Evolutionary conservation across 148 eudicot species (phyloP), one percentile per base, ranked within the genome.

Genomic region (Drosera capensis): DNA sequence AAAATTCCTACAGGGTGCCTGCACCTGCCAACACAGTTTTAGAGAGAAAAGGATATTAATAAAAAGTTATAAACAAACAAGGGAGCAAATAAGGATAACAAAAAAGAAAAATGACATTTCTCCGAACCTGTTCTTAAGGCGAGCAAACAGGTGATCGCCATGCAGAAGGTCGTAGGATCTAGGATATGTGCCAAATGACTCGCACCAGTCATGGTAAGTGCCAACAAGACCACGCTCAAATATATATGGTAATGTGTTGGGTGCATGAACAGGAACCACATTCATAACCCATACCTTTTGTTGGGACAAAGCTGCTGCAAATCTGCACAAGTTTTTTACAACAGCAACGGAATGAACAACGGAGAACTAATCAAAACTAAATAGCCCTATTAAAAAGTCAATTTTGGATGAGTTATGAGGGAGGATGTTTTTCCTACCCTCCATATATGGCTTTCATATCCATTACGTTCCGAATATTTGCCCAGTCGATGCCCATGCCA

Each of bases 201-300:
- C 95, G 20, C 99, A 92, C 99, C 99, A 92, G 51, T 92, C 94
- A 60, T 92, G 99, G 65, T 92, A 92, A 25, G 77, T 42, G 2
- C 99, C 99, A 36, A 81, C 45, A 30, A 85, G 83, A 48, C 99
- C 99, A 28, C 99, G 88, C 49, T 92, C 99, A 54, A 65, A 92
- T 36, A 92, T 76, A 47, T 71, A 57, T 37, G 99, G 86, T 58
- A 92, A 95, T n/a, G 99, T 81, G 54, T 92, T 72, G 17, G 95
- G 90, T 50, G 94, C 82, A 71, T 92, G 75, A 52, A 81, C 77
- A 30, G 90, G 99, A 31, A 81, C 71, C 29, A 92, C 99, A 65
- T 81, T 92, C 99, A 92, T 79, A 35, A 92, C 94, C 99, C 99
- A 92, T 19, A 85, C 80, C 23, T 72, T 60, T 55, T 81, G 78